Base-by-base conservation (phyloP, 257 asterid genomes). In the Solanum okadae region DNA sequence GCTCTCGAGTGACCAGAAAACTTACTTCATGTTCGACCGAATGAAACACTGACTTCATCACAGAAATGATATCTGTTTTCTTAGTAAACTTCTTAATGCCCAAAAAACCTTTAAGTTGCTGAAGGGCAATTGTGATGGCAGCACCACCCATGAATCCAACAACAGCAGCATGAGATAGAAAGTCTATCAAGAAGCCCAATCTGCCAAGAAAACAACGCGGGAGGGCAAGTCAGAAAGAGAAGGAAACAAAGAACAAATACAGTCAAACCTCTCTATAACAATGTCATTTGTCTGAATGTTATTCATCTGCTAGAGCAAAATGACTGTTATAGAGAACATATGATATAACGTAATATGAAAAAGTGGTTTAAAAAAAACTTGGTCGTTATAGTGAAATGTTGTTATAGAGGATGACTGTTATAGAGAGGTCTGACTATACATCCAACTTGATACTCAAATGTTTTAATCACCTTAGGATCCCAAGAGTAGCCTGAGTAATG, bases 61-160 rank as follows among this genome's bases (percentile, higher is more conserved):
- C 99, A 14, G 98, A 95, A 35, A 95, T 40, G 20, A 95, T 90
- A 88, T 96, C 98, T 3, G 98, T 70, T 14, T 94, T 92, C 93
- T 92, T 95, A 4, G 99, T 95, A 25, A 96, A 96, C 16, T 91
- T 91, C 34, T 90, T 88, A 9, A 96, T 96, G 87, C 99, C 99
- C 72, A 96, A 88, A 89, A 96, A 93, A 1, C 98, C 98, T 88
- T 93, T 95, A 9, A 96, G 96, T 38, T 95, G 99, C 87, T 96
- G 99, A 52, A 96, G 95, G 63, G 98, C 95, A 87, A 96, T 96
- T 29, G 99, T 96, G 87, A 96, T 95, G 25, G 98, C 99, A 42
- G 99, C 96, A 86, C 99, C 99, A 10, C 89, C 98, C 98, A 97
- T 97, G 90, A 97, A 97, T 23, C 99, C 99, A 81, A 97, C 98